These are phyloP conservation scores for Lupinus albus DNA, from an alignment of 306 rosid genomes.

Conservation along the genomic window DNA sequence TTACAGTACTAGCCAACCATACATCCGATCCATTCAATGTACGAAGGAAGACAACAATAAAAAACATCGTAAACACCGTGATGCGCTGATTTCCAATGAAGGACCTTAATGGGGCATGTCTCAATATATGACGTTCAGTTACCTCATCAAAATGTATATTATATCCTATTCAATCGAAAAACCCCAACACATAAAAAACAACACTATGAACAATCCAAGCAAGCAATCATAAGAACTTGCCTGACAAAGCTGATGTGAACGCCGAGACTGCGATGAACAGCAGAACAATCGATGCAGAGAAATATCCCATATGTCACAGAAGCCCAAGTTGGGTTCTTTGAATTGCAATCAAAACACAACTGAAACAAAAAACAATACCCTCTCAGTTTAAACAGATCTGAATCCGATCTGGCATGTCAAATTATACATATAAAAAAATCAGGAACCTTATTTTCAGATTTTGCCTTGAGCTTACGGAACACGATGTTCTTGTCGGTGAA, in stretches of 20 bases:
- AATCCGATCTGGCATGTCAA: slow-evolving; percentile 42
- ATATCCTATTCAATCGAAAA: neutral
- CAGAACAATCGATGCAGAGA: slow-evolving; percentile 86
- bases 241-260: slow-evolving; percentile 85
- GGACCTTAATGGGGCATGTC: slow-evolving; percentile 1
- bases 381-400: slow-evolving; percentile 46
- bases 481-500: slow-evolving; percentile 60
- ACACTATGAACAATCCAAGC: neutral
- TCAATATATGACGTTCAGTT: neutral
- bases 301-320: slow-evolving; percentile 83
- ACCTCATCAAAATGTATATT: slow-evolving; percentile 5
- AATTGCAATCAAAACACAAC: slow-evolving; percentile 85
- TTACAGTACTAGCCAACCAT: slow-evolving; percentile 3
- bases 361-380: slow-evolving; percentile 26
- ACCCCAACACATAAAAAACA: neutral
- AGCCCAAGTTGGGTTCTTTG: slow-evolving; percentile 87
- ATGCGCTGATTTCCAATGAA: neutral
- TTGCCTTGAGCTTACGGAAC: slow-evolving; percentile 67
- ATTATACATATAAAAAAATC: too few relatives aligned
- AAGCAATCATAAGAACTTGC: slow-evolving; percentile 31
- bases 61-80: neutral
- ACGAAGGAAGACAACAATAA: neutral
- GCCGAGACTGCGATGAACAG: slow-evolving; percentile 81
- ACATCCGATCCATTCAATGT: neutral
- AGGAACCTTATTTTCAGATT: slow-evolving; percentile 72